Conservation (phyloP, 768 basidiomycete species). For the Coprinopsis cinerea region DNA sequence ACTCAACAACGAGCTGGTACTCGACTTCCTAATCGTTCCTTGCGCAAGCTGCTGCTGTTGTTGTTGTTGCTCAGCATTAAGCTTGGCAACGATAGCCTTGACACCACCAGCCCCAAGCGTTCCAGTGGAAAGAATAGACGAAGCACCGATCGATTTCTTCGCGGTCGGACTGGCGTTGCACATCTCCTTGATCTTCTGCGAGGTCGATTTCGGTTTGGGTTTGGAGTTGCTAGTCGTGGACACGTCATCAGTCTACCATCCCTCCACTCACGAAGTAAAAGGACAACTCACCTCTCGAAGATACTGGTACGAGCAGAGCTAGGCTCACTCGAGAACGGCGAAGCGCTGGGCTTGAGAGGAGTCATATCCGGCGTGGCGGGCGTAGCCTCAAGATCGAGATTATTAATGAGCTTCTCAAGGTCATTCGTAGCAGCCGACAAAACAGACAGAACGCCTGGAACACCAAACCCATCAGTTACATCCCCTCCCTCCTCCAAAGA, state of each 20-base stretch:
- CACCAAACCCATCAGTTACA: constrained; percentile 18
- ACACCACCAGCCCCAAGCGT: background rate
- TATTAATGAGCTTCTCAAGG: constrained; percentile 69
- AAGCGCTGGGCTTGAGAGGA: constrained; percentile 35
- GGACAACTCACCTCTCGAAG: too few species aligned
- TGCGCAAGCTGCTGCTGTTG: background rate
- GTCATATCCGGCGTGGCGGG: constrained; percentile 48
- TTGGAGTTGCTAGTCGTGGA: background rate
- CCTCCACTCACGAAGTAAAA: too few species aligned
- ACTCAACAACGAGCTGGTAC: background rate
- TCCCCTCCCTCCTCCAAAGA: too few species aligned
- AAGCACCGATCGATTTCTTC: constrained; percentile 14
- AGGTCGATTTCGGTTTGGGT: background rate
- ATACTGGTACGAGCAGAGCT: constrained; percentile 17
- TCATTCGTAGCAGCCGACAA: constrained; percentile 80
- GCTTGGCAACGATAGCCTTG: background rate
- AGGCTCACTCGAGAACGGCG: constrained; percentile 12
- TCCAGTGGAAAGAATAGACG: background rate
- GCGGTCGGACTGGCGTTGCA: constrained; percentile 18
- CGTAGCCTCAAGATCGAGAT: constrained; percentile 78
- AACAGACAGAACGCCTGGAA: constrained; percentile 53
- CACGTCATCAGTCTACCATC: too few species aligned
- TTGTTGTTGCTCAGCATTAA: background rate
- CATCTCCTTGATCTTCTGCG: constrained; percentile 16
- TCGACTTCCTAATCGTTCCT: too few species aligned